These are phyloP conservation scores for Crataegus laevigata DNA, from an alignment of 306 rosid genomes.

Conservation along the genomic window DNA sequence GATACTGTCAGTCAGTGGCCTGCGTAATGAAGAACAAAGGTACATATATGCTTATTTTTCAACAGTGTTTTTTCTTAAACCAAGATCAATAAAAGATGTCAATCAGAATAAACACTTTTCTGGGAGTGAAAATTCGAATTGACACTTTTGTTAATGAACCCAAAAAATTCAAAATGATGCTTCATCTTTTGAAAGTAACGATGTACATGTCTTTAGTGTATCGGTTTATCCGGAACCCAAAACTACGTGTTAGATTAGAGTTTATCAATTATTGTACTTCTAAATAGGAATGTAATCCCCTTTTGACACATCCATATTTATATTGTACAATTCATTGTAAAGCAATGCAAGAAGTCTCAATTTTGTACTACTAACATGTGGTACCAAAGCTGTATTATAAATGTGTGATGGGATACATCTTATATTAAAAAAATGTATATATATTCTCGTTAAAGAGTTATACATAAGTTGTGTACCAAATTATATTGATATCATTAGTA, in stretches of 20 bases:
- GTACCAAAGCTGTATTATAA: too few species aligned
- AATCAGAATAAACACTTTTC: not conserved
- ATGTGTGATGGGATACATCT: too few species aligned
- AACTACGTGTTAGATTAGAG: too few species aligned
- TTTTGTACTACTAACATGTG: too few species aligned
- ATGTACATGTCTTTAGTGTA: too few species aligned
- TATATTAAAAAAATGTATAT: too few species aligned
- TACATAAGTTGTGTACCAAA: too few species aligned
- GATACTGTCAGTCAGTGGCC: not conserved
- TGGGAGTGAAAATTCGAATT: not conserved
- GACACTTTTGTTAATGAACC: not conserved
- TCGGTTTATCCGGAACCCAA: accelerated
- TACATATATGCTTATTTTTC: not conserved
- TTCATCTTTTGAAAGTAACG: not conserved
- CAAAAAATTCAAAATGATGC: not conserved
- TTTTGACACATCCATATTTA: not conserved
- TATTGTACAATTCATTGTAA: too few species aligned
- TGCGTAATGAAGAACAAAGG: not conserved
- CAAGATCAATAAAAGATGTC: not conserved
- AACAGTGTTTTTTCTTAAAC: not conserved
- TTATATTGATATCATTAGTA: too few species aligned
- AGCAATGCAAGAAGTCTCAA: too few species aligned
- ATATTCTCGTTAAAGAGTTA: too few species aligned
- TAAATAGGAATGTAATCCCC: not conserved
- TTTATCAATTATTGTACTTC: not conserved